These are phyloP conservation scores for Aspergillus sp. DNA, from an alignment of 2,329 filamentous ascomycete species.

Conservation along the genomic window DNA sequence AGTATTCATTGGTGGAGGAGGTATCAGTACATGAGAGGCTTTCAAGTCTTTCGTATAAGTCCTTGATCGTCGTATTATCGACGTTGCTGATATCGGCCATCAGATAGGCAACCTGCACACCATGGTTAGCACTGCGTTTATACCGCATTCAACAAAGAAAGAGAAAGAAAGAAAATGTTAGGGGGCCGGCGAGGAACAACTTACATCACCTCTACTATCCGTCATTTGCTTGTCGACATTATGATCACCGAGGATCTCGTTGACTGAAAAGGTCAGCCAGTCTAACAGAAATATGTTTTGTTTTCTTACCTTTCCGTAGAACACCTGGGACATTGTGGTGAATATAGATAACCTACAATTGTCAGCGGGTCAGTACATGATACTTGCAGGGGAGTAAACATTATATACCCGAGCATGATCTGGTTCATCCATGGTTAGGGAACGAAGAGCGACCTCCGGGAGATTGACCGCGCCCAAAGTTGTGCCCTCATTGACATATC, in stretches of 20 bases:
- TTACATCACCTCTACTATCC: constrained; percentile 85
- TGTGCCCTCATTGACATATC: constrained; percentile 93
- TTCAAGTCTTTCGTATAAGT: constrained; percentile 80
- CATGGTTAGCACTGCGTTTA: constrained; percentile 15
- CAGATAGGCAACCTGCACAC: constrained; percentile 73
- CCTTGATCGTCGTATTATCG: constrained; percentile 75
- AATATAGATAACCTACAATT: constrained; percentile 78
- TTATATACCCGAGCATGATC: constrained; percentile 74
- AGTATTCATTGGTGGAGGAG: background rate
- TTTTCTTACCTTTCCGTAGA: constrained; percentile 67
- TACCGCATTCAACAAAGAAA: background rate
- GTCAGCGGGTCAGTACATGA: constrained; percentile 2
- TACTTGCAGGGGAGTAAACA: background rate
- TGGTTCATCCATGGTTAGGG: constrained; percentile 84
- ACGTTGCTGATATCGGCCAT: constrained; percentile 97
- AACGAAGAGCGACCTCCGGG: constrained; percentile 89
- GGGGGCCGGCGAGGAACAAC: constrained; percentile 21
- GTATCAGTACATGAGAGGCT: constrained; percentile 68
- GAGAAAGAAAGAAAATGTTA: no score
- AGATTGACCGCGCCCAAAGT: constrained; percentile 93
- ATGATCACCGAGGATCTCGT: constrained; percentile 89
- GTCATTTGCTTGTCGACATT: constrained; percentile 99
- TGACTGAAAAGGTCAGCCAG: constrained; percentile 58
- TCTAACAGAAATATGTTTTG: background rate
- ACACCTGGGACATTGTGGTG: constrained; percentile 97